These are phyloP conservation scores for Phaeophleospora eucalypticola DNA, from an alignment of 2,329 filamentous ascomycete genomes.

Conservation along the genomic window DNA sequence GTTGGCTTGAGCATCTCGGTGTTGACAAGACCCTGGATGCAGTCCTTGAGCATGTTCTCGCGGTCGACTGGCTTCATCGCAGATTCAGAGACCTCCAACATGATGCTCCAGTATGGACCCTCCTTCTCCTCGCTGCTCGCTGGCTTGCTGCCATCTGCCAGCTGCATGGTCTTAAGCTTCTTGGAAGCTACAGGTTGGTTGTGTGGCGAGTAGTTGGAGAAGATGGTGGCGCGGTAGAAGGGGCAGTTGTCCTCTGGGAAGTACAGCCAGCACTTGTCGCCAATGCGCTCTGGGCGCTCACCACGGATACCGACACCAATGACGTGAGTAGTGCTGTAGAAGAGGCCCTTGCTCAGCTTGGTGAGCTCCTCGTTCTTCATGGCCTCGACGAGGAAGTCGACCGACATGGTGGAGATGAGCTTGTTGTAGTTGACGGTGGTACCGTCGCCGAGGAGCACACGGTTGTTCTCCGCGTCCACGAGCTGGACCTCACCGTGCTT, in stretches of 20 bases:
- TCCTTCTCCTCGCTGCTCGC: conserved; percentile 67
- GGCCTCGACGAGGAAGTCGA: conserved; percentile 79
- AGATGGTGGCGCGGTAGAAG: conserved; percentile 99
- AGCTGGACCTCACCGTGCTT: conserved; percentile 78
- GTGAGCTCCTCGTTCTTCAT: conserved; percentile 86
- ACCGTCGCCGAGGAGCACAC: conserved; percentile 76
- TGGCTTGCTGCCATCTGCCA: conserved; percentile 81
- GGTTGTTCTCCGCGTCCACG: conserved; percentile 81
- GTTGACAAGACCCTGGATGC: conserved; percentile 94
- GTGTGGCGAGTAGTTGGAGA: conserved; percentile 99
- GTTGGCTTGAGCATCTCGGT: conserved; percentile 88
- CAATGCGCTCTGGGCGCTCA: conserved; percentile 86
- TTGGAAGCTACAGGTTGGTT: conserved; percentile 83
- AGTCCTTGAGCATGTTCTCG: conserved; percentile 79
- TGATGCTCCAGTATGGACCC: conserved; percentile 99
- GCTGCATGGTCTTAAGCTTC: conserved; percentile 81
- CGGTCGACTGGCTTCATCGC: conserved; percentile 90
- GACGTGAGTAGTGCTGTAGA: conserved; percentile 96
- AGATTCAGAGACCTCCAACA: conserved; percentile 97
- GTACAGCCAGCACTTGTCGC: conserved; percentile 99
- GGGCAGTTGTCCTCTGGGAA: conserved; percentile 98
- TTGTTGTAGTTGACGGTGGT: conserved; percentile 87
- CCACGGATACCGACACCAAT: conserved; percentile 94
- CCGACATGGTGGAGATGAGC: conserved; percentile 92
- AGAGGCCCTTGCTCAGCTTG: conserved; percentile 80